phyloP scores from a whole-genome alignment of 1,284 basidiomycete species.

The Cutaneotrichosporon arboriforme region DNA sequence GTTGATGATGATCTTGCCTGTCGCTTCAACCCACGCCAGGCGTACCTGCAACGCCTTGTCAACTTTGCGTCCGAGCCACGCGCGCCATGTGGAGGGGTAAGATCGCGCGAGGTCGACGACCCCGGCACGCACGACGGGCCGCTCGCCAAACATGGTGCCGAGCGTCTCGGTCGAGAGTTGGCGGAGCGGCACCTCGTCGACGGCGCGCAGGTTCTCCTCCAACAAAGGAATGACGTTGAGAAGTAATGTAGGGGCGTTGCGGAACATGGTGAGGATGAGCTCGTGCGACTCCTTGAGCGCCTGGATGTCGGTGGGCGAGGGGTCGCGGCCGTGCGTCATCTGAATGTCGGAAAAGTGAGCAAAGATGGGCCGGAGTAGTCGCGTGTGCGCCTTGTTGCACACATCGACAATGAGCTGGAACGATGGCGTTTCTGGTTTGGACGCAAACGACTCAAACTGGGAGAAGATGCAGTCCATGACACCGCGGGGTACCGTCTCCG shows the following conservation, averaged over 20 bases:
- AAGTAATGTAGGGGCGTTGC: conserved; percentile 71
- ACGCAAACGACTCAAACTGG: conserved; percentile 71
- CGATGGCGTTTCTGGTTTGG: conserved; percentile 64
- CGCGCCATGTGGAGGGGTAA: conserved; percentile 77
- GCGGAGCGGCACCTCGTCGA: conserved; percentile 64
- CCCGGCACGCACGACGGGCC: conserved; percentile 54
- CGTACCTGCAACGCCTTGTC: conserved; percentile 72
- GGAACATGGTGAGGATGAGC: conserved; percentile 78
- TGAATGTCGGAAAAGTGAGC: conserved; percentile 89
- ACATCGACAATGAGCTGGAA: conserved; percentile 82
- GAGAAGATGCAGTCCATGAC: conserved; percentile 76
- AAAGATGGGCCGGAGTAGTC: conserved; percentile 81
- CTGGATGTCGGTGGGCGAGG: conserved; percentile 54
- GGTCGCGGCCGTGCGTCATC: conserved; percentile 52
- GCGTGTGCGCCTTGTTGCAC: conserved; percentile 75
- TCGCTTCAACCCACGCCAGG: conserved; percentile 69
- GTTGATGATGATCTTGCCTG: conserved; percentile 59
- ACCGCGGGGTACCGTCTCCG: conserved; percentile 63
- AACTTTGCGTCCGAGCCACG: conserved; percentile 73
- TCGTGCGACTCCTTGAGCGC: conserved; percentile 60
- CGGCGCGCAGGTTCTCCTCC: conserved; percentile 80
- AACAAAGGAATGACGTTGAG: conserved; percentile 88
- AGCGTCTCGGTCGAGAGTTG: conserved; percentile 74
- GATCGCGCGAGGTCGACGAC: conserved; percentile 62
- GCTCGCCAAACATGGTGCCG: conserved; percentile 81